Evolutionary conservation across 2,329 filamentous ascomycete genomes (phyloP), one percentile per base, ranked within the genome.

Genomic region (Neopestalotiopsis sp.): DNA sequence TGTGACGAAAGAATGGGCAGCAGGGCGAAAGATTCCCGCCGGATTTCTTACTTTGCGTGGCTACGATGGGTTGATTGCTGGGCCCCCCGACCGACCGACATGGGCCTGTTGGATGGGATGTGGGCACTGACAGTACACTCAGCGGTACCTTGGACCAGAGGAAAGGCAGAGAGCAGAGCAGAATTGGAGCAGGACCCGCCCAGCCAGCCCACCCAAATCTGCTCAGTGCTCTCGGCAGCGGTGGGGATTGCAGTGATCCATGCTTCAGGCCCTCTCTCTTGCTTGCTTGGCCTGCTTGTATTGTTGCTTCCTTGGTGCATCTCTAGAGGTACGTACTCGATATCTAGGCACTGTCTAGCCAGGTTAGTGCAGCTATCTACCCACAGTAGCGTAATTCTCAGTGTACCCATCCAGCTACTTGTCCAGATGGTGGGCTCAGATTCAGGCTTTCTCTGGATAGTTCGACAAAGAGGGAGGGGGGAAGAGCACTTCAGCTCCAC

Each of bases 1-100:
- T 64, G 61, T 64, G 61, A 64, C 61, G 61, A 64, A 64, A 49
- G 61, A 49, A 64, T 59, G 38, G 40, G 61, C 40, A 64, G 40
- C 61, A 64, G 61, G 40, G 61, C 61, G 42, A 53, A 64, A 53
- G 38, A 64, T 64, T 45, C 61, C 42, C 61, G 34, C 61, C 40
- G 61, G 40, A 24, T 64, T 32, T 49, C 34, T 64, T 24, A 17
- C 20, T 53, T 53, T 53, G 45, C 45, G 45, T 53, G 45, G 45
- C 45, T 53, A 24, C 45, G 45, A 53, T 20, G 45, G 45, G 45
- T 20, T 53, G 45, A 17, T 53, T 53, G 45, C 45, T n/a, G 20
- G 45, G n/a, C 45, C 45, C 45, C 45, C 45, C 45, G 45, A 53
- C 45, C 45, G 45, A 53, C 45, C 17, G 45, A 53, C 20, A 20